Base-by-base conservation (phyloP, 148 eudicot genomes). In the Cornus florida region DNA sequence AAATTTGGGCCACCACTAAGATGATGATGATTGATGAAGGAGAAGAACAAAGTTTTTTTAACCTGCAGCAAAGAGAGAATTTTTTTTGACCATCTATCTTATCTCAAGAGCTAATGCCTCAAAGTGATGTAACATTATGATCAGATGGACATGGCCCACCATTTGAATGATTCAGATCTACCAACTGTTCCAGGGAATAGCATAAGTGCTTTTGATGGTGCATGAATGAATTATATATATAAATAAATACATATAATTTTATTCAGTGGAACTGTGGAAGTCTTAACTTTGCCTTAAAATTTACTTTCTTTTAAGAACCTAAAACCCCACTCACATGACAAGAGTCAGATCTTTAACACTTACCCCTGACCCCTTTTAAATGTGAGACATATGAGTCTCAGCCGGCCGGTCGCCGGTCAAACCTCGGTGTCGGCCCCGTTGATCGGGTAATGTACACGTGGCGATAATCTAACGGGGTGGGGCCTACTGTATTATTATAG, bases 291-390 rank as follows among this genome's bases (percentile, higher is more conserved):
- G 77, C 48, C 77, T 71, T 71, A 81, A 81, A 85, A 22, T 81
- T 83, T 80, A 75, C 57, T 24, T 78, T 71, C 33, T 77, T 69
- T 73, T 23, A 53, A 72, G 66, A 76, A 62, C 78, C 82, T 31
- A 70, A 84, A 79, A 74, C 86, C 86, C 78, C 88, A 85, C 84
- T 60, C 88, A 85, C 90, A 81, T 83, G 90, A 83, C 80, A 28
- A 2, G 66, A 74, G 86, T 87, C 87, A 87, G 88, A 85, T 78
- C 78, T 69, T 69, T 82, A 78, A 53, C 84, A 43, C 48, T 43
- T 43, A 43, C 48, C 48, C 38, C 48, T 3, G 67, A 38, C 43
- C 74, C 59, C 78, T 2, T 77, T 79, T 83, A 79, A 83, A 83
- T 80, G 83, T 80, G 38, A 71, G 50, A 14, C 53, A 20, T 62